Evolutionary conservation across 192 early-diverging fungal genomes (phyloP).

Genomic region (Backusella australiensis): DNA sequence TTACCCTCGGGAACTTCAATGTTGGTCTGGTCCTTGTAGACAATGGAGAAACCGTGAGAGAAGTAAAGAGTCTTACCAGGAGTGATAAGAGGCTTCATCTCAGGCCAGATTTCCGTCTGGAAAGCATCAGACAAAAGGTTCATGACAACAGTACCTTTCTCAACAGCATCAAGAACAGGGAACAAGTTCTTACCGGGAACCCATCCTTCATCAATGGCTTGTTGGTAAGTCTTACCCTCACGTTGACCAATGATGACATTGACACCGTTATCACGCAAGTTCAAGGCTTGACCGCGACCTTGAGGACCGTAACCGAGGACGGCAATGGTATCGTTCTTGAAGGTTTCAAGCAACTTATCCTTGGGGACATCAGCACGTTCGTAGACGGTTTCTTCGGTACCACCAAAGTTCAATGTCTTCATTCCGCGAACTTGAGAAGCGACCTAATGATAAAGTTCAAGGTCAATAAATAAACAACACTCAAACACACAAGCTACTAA

Average conservation of each 20-base stretch:
- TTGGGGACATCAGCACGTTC: slow-evolving; percentile 93
- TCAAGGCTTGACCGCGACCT: slow-evolving; percentile 93
- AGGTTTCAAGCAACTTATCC: slow-evolving; percentile 89
- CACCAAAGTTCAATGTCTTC: slow-evolving; percentile 95
- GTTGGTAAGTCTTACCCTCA: slow-evolving; percentile 87
- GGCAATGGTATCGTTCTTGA: slow-evolving; percentile 90
- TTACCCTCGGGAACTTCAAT: slow-evolving; percentile 77
- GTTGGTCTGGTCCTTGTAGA: slow-evolving; percentile 89
- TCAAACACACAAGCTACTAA: slow-evolving; percentile 61
- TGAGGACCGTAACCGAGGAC: slow-evolving; percentile 96
- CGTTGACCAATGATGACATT: slow-evolving; percentile 95
- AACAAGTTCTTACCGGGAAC: slow-evolving; percentile 95
- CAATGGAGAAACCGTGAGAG: slow-evolving; percentile 94
- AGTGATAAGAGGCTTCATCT: slow-evolving; percentile 84
- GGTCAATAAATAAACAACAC: slow-evolving; percentile 84
- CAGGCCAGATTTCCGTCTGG: slow-evolving; percentile 88
- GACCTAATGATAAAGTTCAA: slow-evolving; percentile 42
- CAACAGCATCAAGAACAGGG: slow-evolving; percentile 84
- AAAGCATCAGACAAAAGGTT: slow-evolving; percentile 96
- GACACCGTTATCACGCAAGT: slow-evolving; percentile 94
- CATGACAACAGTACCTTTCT: slow-evolving; percentile 90
- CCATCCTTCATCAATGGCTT: slow-evolving; percentile 94
- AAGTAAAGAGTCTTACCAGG: slow-evolving; percentile 99
- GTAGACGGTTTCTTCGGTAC: slow-evolving; percentile 87
- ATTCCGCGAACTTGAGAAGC: slow-evolving; percentile 88